Conservation (phyloP, 257 asterid species). For the Cruciata laevipes region DNA sequence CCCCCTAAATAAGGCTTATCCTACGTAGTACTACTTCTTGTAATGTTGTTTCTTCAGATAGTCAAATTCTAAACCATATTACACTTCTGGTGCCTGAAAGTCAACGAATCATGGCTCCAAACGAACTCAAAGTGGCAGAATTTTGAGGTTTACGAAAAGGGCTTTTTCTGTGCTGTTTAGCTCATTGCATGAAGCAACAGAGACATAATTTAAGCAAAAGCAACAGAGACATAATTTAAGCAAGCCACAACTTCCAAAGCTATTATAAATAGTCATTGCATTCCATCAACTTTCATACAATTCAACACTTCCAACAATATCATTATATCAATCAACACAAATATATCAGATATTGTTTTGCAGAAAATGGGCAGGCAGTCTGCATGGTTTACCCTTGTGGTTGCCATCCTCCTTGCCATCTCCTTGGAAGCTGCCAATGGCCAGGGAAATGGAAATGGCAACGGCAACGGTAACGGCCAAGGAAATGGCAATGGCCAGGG, state of each 20-base stretch:
- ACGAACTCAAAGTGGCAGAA: too few species aligned
- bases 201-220: too few species aligned
- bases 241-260: not conserved
- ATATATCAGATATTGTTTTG: not conserved
- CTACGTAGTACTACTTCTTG: too few species aligned
- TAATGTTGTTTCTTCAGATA: not conserved
- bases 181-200: too few species aligned
- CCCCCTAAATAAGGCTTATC: too few species aligned
- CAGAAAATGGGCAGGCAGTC: not conserved
- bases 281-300: not conserved
- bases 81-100: too few species aligned
- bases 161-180: too few species aligned
- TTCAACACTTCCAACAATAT: not conserved
- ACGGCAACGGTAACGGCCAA: not conserved
- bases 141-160: too few species aligned
- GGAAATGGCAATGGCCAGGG: too few species aligned
- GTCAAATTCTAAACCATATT: not conserved
- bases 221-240: too few species aligned
- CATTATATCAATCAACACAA: too few species aligned
- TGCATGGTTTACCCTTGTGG: not conserved
- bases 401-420: not conserved
- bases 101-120: too few species aligned
- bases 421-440: not conserved
- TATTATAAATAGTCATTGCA: not conserved
- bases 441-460: conserved; percentile 2